Evolutionary conservation across 2,329 filamentous ascomycete species (phyloP).

Genomic region (Alternaria consortialis): DNA sequence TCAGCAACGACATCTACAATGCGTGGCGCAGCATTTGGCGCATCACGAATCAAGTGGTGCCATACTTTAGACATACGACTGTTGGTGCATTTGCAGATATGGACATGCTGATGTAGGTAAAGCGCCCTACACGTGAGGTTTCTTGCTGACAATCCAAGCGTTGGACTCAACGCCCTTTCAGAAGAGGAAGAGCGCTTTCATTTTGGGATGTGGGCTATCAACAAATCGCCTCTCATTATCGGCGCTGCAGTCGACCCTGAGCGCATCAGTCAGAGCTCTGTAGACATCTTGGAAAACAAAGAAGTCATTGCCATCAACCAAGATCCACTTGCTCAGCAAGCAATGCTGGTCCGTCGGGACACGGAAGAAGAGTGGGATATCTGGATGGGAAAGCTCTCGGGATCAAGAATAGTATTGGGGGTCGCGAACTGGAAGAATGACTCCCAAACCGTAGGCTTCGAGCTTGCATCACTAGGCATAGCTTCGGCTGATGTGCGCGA

Average conservation of each 20-base stretch:
- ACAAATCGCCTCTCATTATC: conserved; percentile 58
- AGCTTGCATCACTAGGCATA: conserved; percentile 46
- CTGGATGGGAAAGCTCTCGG: conserved; percentile 50
- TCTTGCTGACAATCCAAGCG: conserved; percentile 17
- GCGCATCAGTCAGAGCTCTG: conserved; percentile 32
- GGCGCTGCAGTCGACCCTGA: conserved; percentile 49
- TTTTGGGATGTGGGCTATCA: conserved; percentile 58
- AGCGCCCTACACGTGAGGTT: neutral
- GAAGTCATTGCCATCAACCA: conserved; percentile 68
- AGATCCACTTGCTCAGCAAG: conserved; percentile 62
- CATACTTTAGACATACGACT: conserved; percentile 40
- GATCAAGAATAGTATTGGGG: conserved; percentile 46
- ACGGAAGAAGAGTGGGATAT: conserved; percentile 52
- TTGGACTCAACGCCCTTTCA: conserved; percentile 52
- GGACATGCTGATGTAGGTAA: conserved; percentile 55
- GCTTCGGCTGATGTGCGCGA: conserved; percentile 47
- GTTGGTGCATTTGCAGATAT: conserved; percentile 49
- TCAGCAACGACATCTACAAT: conserved; percentile 49
- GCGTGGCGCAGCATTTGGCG: conserved; percentile 47
- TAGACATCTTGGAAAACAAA: conserved; percentile 55
- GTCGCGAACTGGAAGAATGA: conserved; percentile 52
- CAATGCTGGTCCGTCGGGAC: conserved; percentile 57
- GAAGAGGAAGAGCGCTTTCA: conserved; percentile 54
- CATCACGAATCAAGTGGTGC: conserved; percentile 46
- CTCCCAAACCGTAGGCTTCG: conserved; percentile 40